These are phyloP conservation scores for Wallacemonas sp. DNA, from an alignment of 208 protist genomes.

Conservation along the genomic window DNA sequence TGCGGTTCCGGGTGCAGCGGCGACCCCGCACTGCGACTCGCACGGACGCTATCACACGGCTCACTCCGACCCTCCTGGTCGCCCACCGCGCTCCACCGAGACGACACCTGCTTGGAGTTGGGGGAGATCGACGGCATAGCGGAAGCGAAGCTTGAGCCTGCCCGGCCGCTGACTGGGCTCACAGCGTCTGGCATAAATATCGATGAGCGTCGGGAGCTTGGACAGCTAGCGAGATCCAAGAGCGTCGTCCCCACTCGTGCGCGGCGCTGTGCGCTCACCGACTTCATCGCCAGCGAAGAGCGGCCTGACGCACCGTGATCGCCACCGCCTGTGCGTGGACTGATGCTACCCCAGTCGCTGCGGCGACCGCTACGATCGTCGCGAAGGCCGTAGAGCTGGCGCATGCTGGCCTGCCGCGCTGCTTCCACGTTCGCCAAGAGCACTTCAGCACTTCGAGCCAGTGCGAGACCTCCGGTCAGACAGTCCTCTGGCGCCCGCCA, in stretches of 20 bases:
- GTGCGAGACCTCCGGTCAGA: constrained; percentile 34
- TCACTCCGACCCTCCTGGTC: background rate
- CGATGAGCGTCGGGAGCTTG: constrained; percentile 3
- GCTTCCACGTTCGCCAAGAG: constrained; percentile 29
- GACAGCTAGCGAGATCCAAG: constrained; percentile 10
- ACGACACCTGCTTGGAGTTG: background rate
- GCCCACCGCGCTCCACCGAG: background rate
- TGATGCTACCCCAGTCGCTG: background rate
- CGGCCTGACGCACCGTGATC: background rate
- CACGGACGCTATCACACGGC: background rate
- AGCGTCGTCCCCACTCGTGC: constrained; percentile 4
- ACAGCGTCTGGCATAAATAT: background rate
- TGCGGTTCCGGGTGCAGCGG: background rate
- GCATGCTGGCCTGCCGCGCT: constrained; percentile 24
- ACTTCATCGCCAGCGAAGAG: constrained; percentile 10
- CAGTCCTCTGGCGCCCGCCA: constrained; percentile 50
- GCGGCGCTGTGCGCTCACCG: constrained; percentile 5
- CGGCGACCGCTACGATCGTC: background rate
- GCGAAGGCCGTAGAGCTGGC: constrained; percentile 24
- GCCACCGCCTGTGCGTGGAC: background rate
- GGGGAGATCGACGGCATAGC: background rate
- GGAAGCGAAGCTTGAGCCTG: background rate
- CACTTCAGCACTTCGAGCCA: constrained; percentile 33
- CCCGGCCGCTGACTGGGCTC: background rate
- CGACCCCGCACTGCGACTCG: background rate